A percentile compares a stretch with the other conserved stretches of the same genome.
These are phyloP conservation scores for Sporothrix phasma DNA, from an alignment of 2,329 filamentous ascomycete species.

Conservation along the genomic window DNA sequence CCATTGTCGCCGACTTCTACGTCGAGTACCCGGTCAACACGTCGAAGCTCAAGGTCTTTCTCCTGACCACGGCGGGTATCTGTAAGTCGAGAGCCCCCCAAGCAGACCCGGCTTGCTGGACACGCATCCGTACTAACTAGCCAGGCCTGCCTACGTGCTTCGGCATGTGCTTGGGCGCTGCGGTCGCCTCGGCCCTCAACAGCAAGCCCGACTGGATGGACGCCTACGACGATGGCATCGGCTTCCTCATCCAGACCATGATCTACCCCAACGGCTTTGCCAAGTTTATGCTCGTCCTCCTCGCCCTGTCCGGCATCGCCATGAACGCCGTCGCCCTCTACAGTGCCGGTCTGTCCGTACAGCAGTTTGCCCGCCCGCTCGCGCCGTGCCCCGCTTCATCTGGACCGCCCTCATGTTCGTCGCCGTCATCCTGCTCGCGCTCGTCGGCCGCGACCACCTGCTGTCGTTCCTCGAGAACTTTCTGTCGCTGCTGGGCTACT, in stretches of 20 bases:
- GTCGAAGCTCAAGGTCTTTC: constrained; percentile 36
- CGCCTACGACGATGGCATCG: constrained; percentile 44
- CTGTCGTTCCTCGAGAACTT: constrained; percentile 37
- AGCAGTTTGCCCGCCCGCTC: constrained; percentile 35
- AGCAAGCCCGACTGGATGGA: constrained; percentile 44
- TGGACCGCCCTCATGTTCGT: constrained; percentile 39
- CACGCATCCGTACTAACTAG: background rate
- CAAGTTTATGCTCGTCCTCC: constrained; percentile 51
- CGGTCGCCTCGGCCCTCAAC: constrained; percentile 49
- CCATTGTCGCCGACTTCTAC: constrained; percentile 37
- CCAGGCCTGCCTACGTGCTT: constrained; percentile 36
- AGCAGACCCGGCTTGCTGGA: too few relatives aligned
- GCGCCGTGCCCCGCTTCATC: constrained; percentile 35
- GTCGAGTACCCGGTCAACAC: constrained; percentile 39
- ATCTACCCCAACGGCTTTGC: constrained; percentile 49
- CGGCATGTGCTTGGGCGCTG: constrained; percentile 52
- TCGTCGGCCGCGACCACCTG: constrained; percentile 35
- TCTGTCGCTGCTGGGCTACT: constrained; percentile 39
- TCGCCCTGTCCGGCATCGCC: constrained; percentile 41
- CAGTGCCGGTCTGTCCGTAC: constrained; percentile 29
- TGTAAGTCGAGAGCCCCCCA: constrained; percentile 20
- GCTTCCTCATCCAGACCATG: constrained; percentile 52
- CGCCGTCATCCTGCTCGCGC: constrained; percentile 34
- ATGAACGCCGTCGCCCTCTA: constrained; percentile 38
- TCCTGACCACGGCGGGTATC: constrained; percentile 39